Conservation (phyloP, 805 yeast genomes). For the Brettanomyces naardenensis region DNA sequence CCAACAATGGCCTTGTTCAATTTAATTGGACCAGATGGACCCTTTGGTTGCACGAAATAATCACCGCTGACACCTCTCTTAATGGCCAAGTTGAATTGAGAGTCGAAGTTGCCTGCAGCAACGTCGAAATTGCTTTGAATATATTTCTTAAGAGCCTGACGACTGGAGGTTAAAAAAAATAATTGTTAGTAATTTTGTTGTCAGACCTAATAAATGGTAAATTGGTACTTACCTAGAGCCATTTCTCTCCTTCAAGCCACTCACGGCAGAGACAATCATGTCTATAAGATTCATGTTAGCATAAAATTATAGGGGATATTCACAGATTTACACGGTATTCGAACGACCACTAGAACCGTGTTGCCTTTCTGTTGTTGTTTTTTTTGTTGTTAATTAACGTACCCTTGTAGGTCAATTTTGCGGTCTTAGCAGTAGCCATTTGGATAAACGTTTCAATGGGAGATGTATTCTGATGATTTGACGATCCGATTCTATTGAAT, state of each 20-base stretch:
- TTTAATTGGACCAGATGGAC: constrained; percentile 82
- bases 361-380: too few species aligned
- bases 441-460: constrained; percentile 4
- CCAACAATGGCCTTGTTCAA: constrained; percentile 36
- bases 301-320: not conserved
- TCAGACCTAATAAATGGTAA: not conserved
- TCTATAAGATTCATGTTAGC: constrained; percentile 26
- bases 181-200: constrained; percentile 11
- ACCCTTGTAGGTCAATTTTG: constrained; percentile 42
- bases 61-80: constrained; percentile 77
- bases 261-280: constrained; percentile 60
- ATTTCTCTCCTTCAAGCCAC: constrained; percentile 67
- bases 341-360: too few species aligned
- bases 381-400: too few species aligned
- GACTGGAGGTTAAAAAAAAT: constrained; percentile 31
- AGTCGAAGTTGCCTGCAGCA: constrained; percentile 59
- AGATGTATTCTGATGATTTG: too few species aligned
- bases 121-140: constrained; percentile 56
- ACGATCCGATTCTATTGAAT: too few species aligned
- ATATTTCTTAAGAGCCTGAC: constrained; percentile 83
- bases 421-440: constrained; percentile 29
- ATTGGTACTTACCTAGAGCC: constrained; percentile 55
- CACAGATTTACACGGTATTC: too few species aligned
- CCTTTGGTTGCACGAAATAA: constrained; percentile 77
- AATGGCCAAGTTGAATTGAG: constrained; percentile 68